phyloP scores from a whole-genome alignment of 805 yeast genomes.

The Monosporozyma servazzii region DNA sequence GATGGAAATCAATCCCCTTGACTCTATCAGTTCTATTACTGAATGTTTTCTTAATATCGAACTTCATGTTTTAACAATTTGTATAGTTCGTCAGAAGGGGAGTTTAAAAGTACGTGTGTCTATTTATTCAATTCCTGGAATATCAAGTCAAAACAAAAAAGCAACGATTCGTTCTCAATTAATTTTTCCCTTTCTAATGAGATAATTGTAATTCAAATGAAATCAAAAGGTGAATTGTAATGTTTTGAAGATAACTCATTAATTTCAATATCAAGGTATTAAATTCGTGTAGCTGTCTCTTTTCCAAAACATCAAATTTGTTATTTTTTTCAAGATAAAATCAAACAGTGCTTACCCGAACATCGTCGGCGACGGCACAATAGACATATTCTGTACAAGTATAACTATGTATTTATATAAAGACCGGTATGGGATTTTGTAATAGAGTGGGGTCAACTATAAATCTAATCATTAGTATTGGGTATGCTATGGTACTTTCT shows the following conservation, averaged over 20 bases:
- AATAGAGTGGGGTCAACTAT: too few species aligned
- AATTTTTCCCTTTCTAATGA: neutral
- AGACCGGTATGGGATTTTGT: too few species aligned
- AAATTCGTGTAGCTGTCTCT: neutral
- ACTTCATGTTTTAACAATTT: slow-evolving; percentile 14
- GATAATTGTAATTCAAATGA: neutral
- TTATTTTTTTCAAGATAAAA: neutral
- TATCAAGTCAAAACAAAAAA: neutral
- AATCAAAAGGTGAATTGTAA: neutral
- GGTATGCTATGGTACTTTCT: too few species aligned
- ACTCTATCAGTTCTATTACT: slow-evolving; percentile 92
- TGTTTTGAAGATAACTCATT: neutral
- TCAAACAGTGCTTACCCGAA: neutral
- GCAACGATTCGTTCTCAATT: neutral
- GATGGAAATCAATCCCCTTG: slow-evolving; percentile 96
- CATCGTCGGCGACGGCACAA: neutral
- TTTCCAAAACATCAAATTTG: neutral
- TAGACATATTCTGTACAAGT: neutral
- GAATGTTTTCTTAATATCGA: slow-evolving; percentile 38
- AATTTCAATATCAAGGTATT: neutral
- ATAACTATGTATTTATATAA: too few species aligned
- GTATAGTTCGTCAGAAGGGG: neutral
- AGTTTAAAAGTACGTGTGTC: neutral
- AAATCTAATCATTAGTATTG: too few species aligned
- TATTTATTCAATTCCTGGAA: neutral